Conservation (phyloP, 345 rosid genomes). For the Eucalyptus lansdowneana region DNA sequence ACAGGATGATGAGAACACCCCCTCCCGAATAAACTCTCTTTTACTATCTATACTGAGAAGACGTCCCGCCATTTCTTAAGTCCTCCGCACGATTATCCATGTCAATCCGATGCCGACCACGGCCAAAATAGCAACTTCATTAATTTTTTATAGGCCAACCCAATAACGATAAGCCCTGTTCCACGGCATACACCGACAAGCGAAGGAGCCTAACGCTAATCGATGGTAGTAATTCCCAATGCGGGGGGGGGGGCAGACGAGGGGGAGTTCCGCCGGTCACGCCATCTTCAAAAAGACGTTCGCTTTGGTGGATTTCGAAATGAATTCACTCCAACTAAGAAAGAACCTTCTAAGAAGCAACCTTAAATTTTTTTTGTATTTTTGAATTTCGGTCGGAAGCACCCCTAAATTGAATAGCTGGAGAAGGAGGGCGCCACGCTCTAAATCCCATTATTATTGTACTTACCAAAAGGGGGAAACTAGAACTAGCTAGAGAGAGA, state of each 20-base stretch:
- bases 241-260: not conserved
- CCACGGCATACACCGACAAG: not conserved
- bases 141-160: not conserved
- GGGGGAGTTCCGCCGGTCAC: not conserved
- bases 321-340: not conserved
- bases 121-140: not conserved
- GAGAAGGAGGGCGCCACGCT: not conserved
- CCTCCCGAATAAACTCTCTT: not conserved
- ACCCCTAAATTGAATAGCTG: not conserved
- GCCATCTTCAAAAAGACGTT: not conserved
- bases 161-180: not conserved
- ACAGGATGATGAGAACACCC: not conserved
- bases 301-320: not conserved
- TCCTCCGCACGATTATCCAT: not conserved
- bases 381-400: too few relatives aligned
- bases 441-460: not conserved
- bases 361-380: not conserved
- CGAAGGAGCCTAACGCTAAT: not conserved
- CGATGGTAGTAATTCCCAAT: not conserved
- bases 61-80: not conserved
- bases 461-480: not conserved
- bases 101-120: not conserved
- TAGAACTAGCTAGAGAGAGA: not conserved
- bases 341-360: not conserved
- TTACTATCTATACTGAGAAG: not conserved